phyloP scores from a whole-genome alignment of 2,329 filamentous ascomycete species.

The Cladosporium colombiae region DNA sequence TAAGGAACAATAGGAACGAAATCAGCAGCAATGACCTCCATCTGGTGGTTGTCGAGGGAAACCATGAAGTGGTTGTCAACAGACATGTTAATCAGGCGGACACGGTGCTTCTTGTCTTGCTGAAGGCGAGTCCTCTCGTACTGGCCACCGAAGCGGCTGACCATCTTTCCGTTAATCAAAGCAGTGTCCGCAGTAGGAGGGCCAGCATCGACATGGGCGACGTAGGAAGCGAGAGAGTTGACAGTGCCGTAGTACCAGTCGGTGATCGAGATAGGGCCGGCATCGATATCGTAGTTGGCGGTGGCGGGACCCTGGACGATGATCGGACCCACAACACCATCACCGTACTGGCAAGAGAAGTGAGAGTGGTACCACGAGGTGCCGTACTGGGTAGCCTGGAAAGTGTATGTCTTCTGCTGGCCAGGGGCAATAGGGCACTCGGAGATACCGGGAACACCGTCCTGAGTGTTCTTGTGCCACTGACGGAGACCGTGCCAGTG shows the following conservation, averaged over 20 bases:
- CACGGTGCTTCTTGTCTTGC: conserved; percentile 45
- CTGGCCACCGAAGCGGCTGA: conserved; percentile 35
- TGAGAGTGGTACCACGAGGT: conserved; percentile 60
- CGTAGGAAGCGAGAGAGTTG: conserved; percentile 31
- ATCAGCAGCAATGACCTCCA: conserved; percentile 37
- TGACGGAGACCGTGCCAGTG: conserved; percentile 67
- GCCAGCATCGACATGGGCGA: conserved; percentile 35
- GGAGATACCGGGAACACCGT: conserved; percentile 57
- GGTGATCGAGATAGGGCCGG: conserved; percentile 59
- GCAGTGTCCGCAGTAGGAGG: conserved; percentile 54
- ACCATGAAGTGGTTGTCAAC: conserved; percentile 48
- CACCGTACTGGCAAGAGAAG: conserved; percentile 54
- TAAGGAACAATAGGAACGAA: conserved; percentile 38
- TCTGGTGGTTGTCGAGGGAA: conserved; percentile 38
- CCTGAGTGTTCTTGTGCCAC: conserved; percentile 55
- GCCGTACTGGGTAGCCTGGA: conserved; percentile 53
- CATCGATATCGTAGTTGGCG: conserved; percentile 64
- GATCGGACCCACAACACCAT: conserved; percentile 62
- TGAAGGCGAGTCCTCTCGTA: conserved; percentile 37
- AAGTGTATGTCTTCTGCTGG: conserved; percentile 57
- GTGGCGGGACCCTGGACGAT: conserved; percentile 62
- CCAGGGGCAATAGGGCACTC: conserved; percentile 53
- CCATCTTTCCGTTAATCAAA: conserved; percentile 45
- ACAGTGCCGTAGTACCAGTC: conserved; percentile 56
- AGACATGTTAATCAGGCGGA: conserved; percentile 50